Percentiles rank a stretch among this genome's conserved stretches.
These are phyloP conservation scores for Cicer chorassanicum DNA, from an alignment of 306 rosid species.

Conservation along the genomic window DNA sequence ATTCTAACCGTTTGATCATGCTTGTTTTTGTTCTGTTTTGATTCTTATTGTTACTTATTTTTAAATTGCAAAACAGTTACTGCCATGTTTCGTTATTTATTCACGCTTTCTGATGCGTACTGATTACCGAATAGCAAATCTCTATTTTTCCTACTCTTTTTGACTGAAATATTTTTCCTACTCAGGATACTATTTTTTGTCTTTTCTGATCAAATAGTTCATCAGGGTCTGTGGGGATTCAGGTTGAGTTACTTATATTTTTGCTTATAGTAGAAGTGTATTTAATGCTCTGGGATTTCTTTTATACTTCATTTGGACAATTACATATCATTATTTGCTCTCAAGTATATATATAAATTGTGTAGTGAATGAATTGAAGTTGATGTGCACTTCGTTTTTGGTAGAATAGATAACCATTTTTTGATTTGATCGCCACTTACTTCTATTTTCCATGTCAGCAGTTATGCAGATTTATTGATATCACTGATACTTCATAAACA, in stretches of 20 bases:
- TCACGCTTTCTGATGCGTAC: background rate
- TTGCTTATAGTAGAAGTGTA: slow-evolving; percentile 14
- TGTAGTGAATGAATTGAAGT: background rate
- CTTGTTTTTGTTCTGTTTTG: background rate
- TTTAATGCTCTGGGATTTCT: slow-evolving; percentile 26
- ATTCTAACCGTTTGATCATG: background rate
- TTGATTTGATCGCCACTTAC: slow-evolving; percentile 12
- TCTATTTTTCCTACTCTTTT: slow-evolving; percentile 7
- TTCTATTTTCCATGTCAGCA: slow-evolving; percentile 36
- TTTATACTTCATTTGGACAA: slow-evolving; percentile 16
- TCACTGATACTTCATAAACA: slow-evolving; percentile 10
- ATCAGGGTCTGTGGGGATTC: slow-evolving; percentile 20
- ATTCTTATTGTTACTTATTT: background rate
- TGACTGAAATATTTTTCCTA: background rate
- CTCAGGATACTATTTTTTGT: background rate
- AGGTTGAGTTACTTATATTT: background rate
- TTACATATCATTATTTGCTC: slow-evolving; percentile 14
- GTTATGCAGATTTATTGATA: slow-evolving; percentile 31
- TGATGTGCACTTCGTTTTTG: slow-evolving; percentile 8
- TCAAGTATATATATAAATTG: slow-evolving; percentile 28
- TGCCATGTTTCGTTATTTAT: background rate
- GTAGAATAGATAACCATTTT: background rate
- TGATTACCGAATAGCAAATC: background rate
- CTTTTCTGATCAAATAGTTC: slow-evolving; percentile 35
- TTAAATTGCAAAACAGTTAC: background rate